These are phyloP conservation scores for Termitomyces sp. DNA, from an alignment of 768 basidiomycete genomes.

Conservation along the genomic window DNA sequence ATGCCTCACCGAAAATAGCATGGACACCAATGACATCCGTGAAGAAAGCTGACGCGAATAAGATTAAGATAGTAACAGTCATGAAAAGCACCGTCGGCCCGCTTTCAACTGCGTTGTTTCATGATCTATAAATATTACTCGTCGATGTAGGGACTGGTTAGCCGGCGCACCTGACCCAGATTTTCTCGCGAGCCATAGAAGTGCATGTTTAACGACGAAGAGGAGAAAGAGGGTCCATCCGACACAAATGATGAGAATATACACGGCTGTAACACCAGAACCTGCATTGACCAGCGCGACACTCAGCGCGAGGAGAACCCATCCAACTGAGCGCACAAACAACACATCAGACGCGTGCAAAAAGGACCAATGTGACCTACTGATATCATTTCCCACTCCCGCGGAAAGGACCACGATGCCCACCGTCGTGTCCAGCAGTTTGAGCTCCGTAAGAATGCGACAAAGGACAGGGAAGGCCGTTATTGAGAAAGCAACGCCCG, in stretches of 20 bases:
- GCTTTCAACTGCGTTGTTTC: slow-evolving; percentile 42
- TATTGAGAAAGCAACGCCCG: slow-evolving; percentile 86
- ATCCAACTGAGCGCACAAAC: slow-evolving; percentile 42
- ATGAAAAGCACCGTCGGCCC: slow-evolving; percentile 88
- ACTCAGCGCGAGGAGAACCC: slow-evolving; percentile 84
- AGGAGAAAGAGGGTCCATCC: slow-evolving; percentile 79
- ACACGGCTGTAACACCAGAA: slow-evolving; percentile 78
- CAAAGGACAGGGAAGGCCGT: slow-evolving; percentile 85
- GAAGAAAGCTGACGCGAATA: slow-evolving; percentile 88
- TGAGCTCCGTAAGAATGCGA: slow-evolving; percentile 85
- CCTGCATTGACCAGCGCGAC: slow-evolving; percentile 91
- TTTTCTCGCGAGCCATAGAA: slow-evolving; percentile 68
- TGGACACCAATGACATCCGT: slow-evolving; percentile 92
- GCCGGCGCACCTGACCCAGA: slow-evolving; percentile 64
- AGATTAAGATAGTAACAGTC: slow-evolving; percentile 72
- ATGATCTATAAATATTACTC: background rate
- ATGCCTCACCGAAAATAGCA: slow-evolving; percentile 71
- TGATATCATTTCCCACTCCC: slow-evolving; percentile 84
- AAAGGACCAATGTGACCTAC: slow-evolving; percentile 21
- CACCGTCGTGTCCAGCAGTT: slow-evolving; percentile 86
- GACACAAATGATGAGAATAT: slow-evolving; percentile 73
- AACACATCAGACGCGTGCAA: background rate
- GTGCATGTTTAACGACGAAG: slow-evolving; percentile 52
- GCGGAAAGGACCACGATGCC: slow-evolving; percentile 92
- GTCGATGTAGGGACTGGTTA: background rate